Evolutionary conservation across 805 yeast species (phyloP).

Genomic region (Ogataea saltuana): DNA sequence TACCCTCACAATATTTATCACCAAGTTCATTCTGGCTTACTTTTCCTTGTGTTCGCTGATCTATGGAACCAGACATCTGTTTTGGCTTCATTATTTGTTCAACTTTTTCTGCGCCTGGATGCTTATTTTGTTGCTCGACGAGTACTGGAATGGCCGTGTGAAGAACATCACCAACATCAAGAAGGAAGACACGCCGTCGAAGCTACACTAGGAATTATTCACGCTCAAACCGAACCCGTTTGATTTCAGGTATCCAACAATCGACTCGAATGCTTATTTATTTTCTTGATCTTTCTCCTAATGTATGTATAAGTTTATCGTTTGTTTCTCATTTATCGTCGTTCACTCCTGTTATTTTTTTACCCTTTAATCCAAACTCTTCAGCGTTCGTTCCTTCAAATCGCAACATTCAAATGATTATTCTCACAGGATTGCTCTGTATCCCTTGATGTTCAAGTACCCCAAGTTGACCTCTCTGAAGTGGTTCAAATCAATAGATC

Average conservation of each 20-base stretch:
- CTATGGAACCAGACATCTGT: constrained; percentile 81
- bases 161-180: constrained; percentile 17
- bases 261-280: neutral
- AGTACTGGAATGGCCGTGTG: constrained; percentile 25
- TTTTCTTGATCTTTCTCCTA: neutral
- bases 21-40: constrained; percentile 47
- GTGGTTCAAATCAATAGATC: constrained; percentile 18
- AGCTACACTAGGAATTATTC: constrained; percentile 23
- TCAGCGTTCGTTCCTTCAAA: no score
- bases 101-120: constrained; percentile 63
- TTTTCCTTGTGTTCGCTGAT: constrained; percentile 60
- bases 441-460: constrained; percentile 30
- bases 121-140: constrained; percentile 30
- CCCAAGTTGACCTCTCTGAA: constrained; percentile 30
- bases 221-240: no score
- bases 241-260: neutral
- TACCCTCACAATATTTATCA: constrained; percentile 32
- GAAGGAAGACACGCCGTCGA: constrained; percentile 23
- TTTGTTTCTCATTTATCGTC: neutral
- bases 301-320: neutral
- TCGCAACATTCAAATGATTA: no score
- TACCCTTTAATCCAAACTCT: no score
- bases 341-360: neutral
- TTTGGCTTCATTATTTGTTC: constrained; percentile 77
- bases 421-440: constrained; percentile 17